Percentiles rank a stretch among this genome's conserved stretches.
phyloP scores from a whole-genome alignment of 208 protist species.

The Trypanosoma avium region DNA sequence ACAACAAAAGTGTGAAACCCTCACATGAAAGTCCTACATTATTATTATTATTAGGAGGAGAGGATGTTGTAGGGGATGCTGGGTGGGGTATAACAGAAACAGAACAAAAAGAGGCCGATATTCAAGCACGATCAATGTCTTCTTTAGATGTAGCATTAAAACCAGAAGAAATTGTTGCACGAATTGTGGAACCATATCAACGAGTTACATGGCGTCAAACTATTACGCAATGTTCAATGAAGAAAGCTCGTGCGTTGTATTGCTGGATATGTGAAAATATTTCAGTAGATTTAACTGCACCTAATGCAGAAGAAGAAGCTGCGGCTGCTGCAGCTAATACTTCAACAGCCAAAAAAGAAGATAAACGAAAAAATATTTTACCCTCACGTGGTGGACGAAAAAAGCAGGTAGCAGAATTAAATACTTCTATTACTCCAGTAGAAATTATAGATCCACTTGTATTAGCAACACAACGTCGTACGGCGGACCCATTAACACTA shows the following conservation, averaged over 20 bases:
- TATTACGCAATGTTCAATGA: constrained; percentile 47
- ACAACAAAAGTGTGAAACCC: neutral
- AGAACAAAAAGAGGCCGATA: constrained; percentile 42
- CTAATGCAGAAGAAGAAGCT: neutral
- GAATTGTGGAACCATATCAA: constrained; percentile 41
- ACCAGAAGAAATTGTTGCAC: constrained; percentile 22
- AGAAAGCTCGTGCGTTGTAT: constrained; percentile 63
- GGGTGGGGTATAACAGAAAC: constrained; percentile 47
- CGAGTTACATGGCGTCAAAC: constrained; percentile 67
- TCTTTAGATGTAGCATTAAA: constrained; percentile 20
- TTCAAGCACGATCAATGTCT: constrained; percentile 26
- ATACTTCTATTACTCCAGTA: constrained; percentile 13
- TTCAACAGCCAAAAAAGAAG: constrained; percentile 10
- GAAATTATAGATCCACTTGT: constrained; percentile 30
- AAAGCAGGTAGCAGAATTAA: constrained; percentile 4
- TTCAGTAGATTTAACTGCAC: constrained; percentile 15
- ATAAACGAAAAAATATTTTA: constrained; percentile 2
- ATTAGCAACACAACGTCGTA: constrained; percentile 40
- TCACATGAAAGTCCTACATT: too few species aligned
- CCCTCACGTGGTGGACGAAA: constrained; percentile 17
- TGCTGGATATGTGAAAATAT: constrained; percentile 69
- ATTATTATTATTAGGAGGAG: too few species aligned
- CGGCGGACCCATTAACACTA: constrained; percentile 34
- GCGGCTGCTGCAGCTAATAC: neutral
- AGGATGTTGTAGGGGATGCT: constrained; percentile 31